phyloP scores from a whole-genome alignment of 148 eudicot genomes.

The Pharnaceum exiguum region DNA sequence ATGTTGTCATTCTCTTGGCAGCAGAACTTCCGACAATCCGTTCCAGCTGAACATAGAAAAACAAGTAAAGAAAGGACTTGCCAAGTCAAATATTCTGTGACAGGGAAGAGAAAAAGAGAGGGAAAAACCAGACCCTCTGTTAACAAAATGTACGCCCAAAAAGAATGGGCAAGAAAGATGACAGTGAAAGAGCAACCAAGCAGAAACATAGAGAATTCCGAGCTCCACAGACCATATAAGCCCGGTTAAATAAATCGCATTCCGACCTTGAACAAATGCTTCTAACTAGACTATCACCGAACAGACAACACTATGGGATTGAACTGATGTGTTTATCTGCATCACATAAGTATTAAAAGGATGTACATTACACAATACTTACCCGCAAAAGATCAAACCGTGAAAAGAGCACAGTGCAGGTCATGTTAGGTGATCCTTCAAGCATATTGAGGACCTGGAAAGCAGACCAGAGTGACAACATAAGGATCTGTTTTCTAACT shows the following conservation, averaged over 20 bases:
- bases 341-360: not conserved
- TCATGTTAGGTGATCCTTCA: constrained; percentile 66
- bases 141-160: too few relatives aligned
- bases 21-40: constrained; percentile 79
- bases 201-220: not conserved
- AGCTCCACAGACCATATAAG: not conserved
- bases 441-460: constrained; percentile 87
- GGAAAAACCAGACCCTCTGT: too few relatives aligned
- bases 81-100: not conserved
- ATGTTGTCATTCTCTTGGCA: constrained; percentile 67
- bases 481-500: not conserved
- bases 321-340: not conserved
- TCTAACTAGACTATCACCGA: not conserved
- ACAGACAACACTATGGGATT: not conserved
- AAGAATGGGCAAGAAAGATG: too few relatives aligned
- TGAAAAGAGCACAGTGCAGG: constrained; percentile 70
- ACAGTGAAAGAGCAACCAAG: not conserved
- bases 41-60: constrained; percentile 48
- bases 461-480: not conserved
- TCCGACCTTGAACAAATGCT: too few relatives aligned
- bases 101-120: not conserved
- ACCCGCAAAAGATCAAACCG: constrained; percentile 73
- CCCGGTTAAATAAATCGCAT: too few relatives aligned
- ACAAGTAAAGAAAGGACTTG: not conserved
- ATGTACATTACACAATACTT: constrained; percentile 19